Evolutionary conservation across 2,329 filamentous ascomycete species (phyloP), one percentile per base, ranked within the genome.

Genomic region (Sarocladiaceae sp.): DNA sequence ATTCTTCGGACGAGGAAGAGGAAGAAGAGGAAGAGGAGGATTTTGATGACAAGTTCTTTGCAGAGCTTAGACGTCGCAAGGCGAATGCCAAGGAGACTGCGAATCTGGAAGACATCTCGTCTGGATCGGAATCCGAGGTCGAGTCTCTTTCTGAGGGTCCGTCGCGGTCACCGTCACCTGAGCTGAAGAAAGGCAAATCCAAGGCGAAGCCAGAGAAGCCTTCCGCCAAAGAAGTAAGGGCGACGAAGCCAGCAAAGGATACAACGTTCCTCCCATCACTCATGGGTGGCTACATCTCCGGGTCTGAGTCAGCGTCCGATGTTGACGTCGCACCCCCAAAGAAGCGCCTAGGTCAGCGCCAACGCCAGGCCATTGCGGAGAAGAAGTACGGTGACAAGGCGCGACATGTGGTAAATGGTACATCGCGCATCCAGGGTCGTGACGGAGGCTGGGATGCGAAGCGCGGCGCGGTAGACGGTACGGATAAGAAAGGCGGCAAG

Each of bases 231-330:
- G 46, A 44, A 31, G 31, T 12, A 47, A 51, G 41, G 43, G 45
- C 47, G 45, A 43, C 29, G 16, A 50, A 33, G 21, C 50, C 56
- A 10, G 58, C 26, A 4, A 32, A 59, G 7, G 64, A 64, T 45
- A 78, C 84, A 1, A 77, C 77, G 0, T 88, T 89, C 58, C 67
- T 93, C 2, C 87, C 87, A 0, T 80, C 82, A 1, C 74, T 93
- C 13, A 87, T 88, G 74, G 83, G 81, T 16, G 85, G 85, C 46
- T 94, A 91, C 65, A 76, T 87, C 54, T 88, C 85, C 2, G 85
- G 84, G 37, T 86, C 82, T 7, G 85, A 87, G 53, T 79, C 75
- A 0, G 77, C 76, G 6, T 85, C 82, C 0, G 82, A 85, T 50
- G 67, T 86, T 18, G 85, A 88, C 43, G 62, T 72, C 2, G 76